These are phyloP conservation scores for Paramyrothecium roridum DNA, from an alignment of 2,329 filamentous ascomycete species.

Conservation along the genomic window DNA sequence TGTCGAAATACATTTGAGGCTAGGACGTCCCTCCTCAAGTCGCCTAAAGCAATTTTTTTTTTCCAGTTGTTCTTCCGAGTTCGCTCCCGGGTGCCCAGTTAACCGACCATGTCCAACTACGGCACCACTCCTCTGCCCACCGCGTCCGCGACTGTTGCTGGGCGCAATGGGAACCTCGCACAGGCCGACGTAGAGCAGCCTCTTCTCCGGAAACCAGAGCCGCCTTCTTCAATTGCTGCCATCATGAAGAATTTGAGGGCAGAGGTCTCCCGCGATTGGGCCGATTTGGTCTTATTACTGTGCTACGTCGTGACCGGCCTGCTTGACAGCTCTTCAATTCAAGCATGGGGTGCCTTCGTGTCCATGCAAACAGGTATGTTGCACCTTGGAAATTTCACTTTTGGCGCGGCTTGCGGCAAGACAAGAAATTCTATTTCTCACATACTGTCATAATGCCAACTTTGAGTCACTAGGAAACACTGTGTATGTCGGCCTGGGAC, in stretches of 20 bases:
- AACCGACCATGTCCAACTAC: slow-evolving; percentile 5
- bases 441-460: background rate
- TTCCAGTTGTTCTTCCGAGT: background rate
- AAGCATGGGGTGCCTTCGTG: slow-evolving; percentile 76
- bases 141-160: background rate
- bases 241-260: slow-evolving; percentile 29
- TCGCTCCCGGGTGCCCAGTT: background rate
- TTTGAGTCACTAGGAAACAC: slow-evolving; percentile 58
- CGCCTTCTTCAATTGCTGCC: slow-evolving; percentile 12
- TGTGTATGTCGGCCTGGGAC: slow-evolving; percentile 72
- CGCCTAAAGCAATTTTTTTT: background rate
- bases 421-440: too few species aligned
- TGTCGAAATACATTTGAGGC: background rate
- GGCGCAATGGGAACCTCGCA: slow-evolving; percentile 8
- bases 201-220: slow-evolving; percentile 22
- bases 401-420: too few species aligned
- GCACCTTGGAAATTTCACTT: background rate
- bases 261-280: slow-evolving; percentile 58
- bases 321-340: slow-evolving; percentile 72
- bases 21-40: background rate
- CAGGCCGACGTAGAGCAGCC: slow-evolving; percentile 27
- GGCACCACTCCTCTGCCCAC: slow-evolving; percentile 5
- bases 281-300: slow-evolving; percentile 65
- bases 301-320: slow-evolving; percentile 78
- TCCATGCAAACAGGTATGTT: slow-evolving; percentile 77